Evolutionary conservation across 169 alveolate species (phyloP), one percentile per base, ranked within the genome.

Genomic region (Plasmodium billcollinsi): DNA sequence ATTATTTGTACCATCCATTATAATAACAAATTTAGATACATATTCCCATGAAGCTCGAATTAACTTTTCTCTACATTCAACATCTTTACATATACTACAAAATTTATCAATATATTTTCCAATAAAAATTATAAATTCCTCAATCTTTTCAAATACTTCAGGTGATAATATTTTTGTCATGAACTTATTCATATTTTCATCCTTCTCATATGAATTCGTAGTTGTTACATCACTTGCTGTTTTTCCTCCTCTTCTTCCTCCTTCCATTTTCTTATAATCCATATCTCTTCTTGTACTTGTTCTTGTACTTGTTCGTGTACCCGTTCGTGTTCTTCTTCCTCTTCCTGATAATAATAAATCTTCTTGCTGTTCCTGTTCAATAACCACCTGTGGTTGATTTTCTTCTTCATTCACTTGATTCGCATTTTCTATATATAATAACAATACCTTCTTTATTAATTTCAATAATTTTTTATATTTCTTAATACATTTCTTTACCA

Each of bases 401-500:
- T 39, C 47, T 11, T 61, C 33, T 61, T 61, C 24, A 18, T n/a
- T 61, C 47, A 39, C 47, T 39, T 39, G 47, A 39, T 39, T 39
- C n/a, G 33, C 26, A 5, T n/a, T 73, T 54, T 15, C 69, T 14
- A 5, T n/a, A 14, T 58, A 54, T 12, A 65, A 45, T 5, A 20
- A 54, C 15, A 71, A 12, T 6, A 83, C 76, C 47, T 69, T 83
- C 20, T 69, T 83, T 18, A 83, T 83, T 15, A 83, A 49, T 49
- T 69, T 83, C 12, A 83, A 72, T 54, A 83, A 58, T 63, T 83
- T 83, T 58, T 83, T 83, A 62, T 83, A 56, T 66, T 83, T 83
- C 39, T 83, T 83, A 20, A 83, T 43, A 49, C 26, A 70, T 49
- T 69, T 83, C 50, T 83, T 83, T 47, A 73, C 66, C 15, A 83